phyloP scores from a whole-genome alignment of 1,284 basidiomycete species.

The Fomitopsis palustris region DNA sequence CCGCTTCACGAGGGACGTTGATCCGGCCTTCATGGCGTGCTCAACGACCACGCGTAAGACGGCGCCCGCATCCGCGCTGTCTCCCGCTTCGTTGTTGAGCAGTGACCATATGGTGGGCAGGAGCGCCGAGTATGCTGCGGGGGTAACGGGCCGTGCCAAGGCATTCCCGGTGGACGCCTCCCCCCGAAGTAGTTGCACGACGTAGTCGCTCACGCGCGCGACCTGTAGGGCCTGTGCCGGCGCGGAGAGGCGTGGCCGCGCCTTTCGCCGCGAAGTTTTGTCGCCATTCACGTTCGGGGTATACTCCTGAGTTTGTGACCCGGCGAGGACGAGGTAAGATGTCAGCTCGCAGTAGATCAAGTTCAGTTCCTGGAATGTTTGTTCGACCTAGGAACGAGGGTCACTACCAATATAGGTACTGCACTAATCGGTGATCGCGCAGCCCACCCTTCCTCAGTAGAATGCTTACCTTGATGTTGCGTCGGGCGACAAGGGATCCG shows the following conservation, averaged over 20 bases:
- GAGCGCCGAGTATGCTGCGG: constrained; percentile 64
- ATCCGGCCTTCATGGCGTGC: constrained; percentile 53
- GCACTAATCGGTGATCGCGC: not conserved
- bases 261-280: not conserved
- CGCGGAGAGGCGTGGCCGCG: not conserved
- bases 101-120: constrained; percentile 86
- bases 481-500: constrained; percentile 28
- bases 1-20: constrained; percentile 60
- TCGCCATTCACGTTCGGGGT: constrained; percentile 2
- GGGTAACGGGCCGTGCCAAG: constrained; percentile 42
- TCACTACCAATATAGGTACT: not conserved
- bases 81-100: constrained; percentile 42
- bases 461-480: constrained; percentile 52
- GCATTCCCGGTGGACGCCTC: constrained; percentile 39
- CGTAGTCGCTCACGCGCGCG: constrained; percentile 64
- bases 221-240: constrained; percentile 36
- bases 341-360: constrained; percentile 75
- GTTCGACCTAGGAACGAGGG: constrained; percentile 44
- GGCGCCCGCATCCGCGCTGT: constrained; percentile 27
- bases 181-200: constrained; percentile 61
- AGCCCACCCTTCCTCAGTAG: not conserved
- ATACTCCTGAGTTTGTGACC: not conserved
- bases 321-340: constrained; percentile 55
- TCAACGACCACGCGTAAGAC: constrained; percentile 51
- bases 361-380: constrained; percentile 67